phyloP scores from a whole-genome alignment of 2,329 filamentous ascomycete species.

The Byssochlamys sp. region DNA sequence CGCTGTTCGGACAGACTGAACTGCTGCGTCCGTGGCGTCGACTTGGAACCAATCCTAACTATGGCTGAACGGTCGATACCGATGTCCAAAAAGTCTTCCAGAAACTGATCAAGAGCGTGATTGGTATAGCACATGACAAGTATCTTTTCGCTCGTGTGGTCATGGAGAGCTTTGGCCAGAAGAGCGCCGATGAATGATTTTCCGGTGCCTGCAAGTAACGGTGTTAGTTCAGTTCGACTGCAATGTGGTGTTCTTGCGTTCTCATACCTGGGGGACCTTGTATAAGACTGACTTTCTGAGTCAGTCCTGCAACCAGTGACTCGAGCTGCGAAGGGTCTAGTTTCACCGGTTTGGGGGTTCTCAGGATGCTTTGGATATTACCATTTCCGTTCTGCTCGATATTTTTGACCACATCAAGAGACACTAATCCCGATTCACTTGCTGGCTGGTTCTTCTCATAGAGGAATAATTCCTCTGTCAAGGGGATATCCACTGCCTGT shows the following conservation, averaged over 20 bases:
- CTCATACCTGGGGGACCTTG: constrained; percentile 61
- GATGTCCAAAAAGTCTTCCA: constrained; percentile 54
- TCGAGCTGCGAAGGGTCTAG: constrained; percentile 48
- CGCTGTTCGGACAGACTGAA: constrained; percentile 41
- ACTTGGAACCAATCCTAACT: constrained; percentile 56
- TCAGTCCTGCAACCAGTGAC: constrained; percentile 48
- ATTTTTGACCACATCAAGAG: constrained; percentile 6
- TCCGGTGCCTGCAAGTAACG: constrained; percentile 50
- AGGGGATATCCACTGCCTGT: constrained; percentile 45
- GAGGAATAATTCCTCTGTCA: constrained; percentile 46
- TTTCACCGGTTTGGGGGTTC: constrained; percentile 20
- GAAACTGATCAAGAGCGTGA: constrained; percentile 56
- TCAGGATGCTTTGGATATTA: constrained; percentile 24
- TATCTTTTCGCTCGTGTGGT: constrained; percentile 42
- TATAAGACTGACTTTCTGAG: constrained; percentile 49
- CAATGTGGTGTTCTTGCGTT: background rate
- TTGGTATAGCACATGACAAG: constrained; percentile 62
- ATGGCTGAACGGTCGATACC: constrained; percentile 45
- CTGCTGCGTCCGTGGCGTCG: constrained; percentile 37
- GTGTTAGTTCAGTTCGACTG: constrained; percentile 6
- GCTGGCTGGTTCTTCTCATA: constrained; percentile 12
- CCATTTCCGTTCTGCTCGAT: constrained; percentile 10
- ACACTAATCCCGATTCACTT: constrained; percentile 5
- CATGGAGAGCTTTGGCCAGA: constrained; percentile 47
- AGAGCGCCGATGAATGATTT: constrained; percentile 66